Base-by-base conservation (phyloP, 1,284 basidiomycete genomes). In the Polyporus tsugae region DNA sequence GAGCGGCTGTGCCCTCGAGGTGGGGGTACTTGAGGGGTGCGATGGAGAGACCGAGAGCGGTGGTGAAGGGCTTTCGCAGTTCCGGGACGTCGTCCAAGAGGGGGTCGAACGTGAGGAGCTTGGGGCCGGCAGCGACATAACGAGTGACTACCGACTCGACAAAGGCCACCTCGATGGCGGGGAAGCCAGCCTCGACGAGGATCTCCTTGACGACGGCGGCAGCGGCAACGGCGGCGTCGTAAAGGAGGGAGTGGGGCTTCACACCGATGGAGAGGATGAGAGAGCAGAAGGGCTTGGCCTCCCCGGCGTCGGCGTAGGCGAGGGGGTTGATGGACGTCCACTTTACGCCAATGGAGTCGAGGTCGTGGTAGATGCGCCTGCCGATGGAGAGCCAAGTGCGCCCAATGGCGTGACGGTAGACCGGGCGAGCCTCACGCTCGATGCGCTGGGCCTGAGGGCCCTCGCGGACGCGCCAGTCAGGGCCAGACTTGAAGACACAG, bases 31-130 rank as follows among this genome's bases (percentile, higher is more conserved):
- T n/a, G n/a, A n/a, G n/a, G n/a, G 78, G 70, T 39, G 78, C 75
- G 66, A 83, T 80, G 4, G 67, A 64, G 60, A 83, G 73, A 65
- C 82, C 79, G 55, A 83, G 81, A 25, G 77, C 65, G 69, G 75
- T 60, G n/a, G 80, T 79, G 73, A 83, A 79, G 17, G 78, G 78
- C 58, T 75, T 62, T 17, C 77, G 72, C 25, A 80, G 61, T 1
- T 76, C 75, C 59, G 72, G 49, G 66, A 75, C 64, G 44, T 65
- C 19, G 70, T 80, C 75, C 38, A 69, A 4, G 66, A 64, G 44
- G 64, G 72, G 69, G 71, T 75, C 66, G 69, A 75, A 71, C 6
- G 60, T 46, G 66, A 77, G 73, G 70, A 81, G 75, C 72, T 77
- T n/a, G n/a, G 78, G 76, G 49, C 78, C 76, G 62, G 72, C 64